Percentiles rank a stretch among this genome's conserved stretches.
phyloP scores from a whole-genome alignment of 2,329 filamentous ascomycete species.

The Eutypella sp. region DNA sequence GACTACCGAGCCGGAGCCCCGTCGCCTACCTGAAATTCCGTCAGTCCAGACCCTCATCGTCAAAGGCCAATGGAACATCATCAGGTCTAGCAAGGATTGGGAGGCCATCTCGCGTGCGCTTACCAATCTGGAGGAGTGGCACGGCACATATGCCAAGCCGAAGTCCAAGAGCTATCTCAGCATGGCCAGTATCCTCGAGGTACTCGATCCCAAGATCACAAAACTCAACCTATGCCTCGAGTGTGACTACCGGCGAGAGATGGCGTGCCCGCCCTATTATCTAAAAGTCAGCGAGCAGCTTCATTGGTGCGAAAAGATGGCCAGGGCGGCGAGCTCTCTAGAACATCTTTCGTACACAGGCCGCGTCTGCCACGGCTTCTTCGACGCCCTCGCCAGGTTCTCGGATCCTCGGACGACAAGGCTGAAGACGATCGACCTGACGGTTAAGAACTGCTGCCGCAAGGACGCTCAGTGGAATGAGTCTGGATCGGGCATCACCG shows the following conservation, averaged over 20 bases:
- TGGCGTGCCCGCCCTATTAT: slow-evolving; percentile 55
- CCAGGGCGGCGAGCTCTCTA: slow-evolving; percentile 53
- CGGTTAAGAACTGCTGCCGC: slow-evolving; percentile 71
- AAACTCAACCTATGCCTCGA: slow-evolving; percentile 66
- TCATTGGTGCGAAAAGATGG: slow-evolving; percentile 63
- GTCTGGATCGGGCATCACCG: slow-evolving; percentile 64
- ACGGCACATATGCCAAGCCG: slow-evolving; percentile 63
- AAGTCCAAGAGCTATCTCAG: slow-evolving; percentile 70
- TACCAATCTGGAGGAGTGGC: slow-evolving; percentile 60
- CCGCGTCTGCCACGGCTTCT: slow-evolving; percentile 65
- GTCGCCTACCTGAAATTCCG: slow-evolving; percentile 41
- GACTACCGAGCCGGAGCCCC: slow-evolving; percentile 14
- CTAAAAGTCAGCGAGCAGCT: slow-evolving; percentile 53
- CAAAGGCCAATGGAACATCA: slow-evolving; percentile 74
- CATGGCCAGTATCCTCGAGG: slow-evolving; percentile 58
- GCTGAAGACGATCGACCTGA: slow-evolving; percentile 64
- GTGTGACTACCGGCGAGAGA: slow-evolving; percentile 64
- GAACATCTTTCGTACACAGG: slow-evolving; percentile 70
- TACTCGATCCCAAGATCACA: slow-evolving; percentile 52
- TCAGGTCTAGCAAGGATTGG: slow-evolving; percentile 60
- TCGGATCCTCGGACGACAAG: slow-evolving; percentile 43
- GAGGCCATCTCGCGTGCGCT: slow-evolving; percentile 55
- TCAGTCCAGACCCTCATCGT: slow-evolving; percentile 64
- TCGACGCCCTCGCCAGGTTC: slow-evolving; percentile 50
- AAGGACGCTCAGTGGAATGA: slow-evolving; percentile 52